Conservation (phyloP, 176 grass and related monocot species). For the Rhynchospora tenuis region DNA sequence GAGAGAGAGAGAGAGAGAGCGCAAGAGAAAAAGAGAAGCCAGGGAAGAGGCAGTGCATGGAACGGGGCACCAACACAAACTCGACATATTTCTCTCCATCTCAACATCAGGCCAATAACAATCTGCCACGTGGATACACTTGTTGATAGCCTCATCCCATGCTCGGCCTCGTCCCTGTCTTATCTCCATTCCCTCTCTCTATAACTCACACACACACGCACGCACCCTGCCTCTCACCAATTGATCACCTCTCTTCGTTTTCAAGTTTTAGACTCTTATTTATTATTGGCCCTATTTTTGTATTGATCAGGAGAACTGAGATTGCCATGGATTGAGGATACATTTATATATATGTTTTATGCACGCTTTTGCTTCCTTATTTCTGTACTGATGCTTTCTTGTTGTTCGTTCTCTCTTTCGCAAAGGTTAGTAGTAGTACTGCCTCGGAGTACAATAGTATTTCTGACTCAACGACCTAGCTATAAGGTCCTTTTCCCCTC, state of each 20-base stretch:
- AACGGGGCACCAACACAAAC: constrained; percentile 53
- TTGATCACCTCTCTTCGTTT: neutral
- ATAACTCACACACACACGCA: neutral
- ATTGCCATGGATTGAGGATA: neutral
- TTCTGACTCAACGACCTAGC: neutral
- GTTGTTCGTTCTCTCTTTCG: neutral
- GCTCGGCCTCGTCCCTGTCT: constrained; percentile 68
- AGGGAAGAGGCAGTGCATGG: constrained; percentile 96
- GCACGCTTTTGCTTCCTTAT: neutral
- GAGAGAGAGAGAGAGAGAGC: neutral
- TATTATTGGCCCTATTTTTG: neutral
- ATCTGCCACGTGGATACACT: neutral
- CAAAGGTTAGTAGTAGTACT: constrained; percentile 4
- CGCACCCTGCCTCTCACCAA: neutral
- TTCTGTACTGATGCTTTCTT: constrained; percentile 5
- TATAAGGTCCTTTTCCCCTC: neutral
- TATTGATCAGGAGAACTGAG: neutral
- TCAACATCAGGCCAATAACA: neutral
- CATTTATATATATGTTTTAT: neutral
- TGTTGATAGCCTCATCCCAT: constrained; percentile 63
- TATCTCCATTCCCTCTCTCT: constrained; percentile 19
- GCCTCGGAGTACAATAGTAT: constrained; percentile 12
- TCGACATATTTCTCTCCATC: neutral
- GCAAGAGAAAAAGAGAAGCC: constrained; percentile 24
- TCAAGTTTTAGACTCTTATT: neutral